phyloP scores from a whole-genome alignment of 768 basidiomycete genomes.

The Calocybe gangraenosa region DNA sequence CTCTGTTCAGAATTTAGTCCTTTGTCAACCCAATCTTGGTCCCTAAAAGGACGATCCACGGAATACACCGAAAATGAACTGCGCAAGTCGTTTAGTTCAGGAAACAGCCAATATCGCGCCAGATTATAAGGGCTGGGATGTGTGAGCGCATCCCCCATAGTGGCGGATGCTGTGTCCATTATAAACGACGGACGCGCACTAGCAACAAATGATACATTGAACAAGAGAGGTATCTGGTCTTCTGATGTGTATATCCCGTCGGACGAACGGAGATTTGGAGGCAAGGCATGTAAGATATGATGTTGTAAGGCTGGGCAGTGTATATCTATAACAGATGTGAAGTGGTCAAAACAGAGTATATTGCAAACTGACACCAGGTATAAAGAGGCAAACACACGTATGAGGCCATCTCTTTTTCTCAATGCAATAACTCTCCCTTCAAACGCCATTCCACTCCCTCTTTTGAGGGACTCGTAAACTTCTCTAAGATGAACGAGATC shows the following conservation, averaged over 20 bases:
- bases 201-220: conserved; percentile 47
- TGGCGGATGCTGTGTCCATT: conserved; percentile 37
- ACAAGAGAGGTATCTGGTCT: conserved; percentile 34
- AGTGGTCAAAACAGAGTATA: no score
- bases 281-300: conserved; percentile 34
- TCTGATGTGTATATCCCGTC: conserved; percentile 22
- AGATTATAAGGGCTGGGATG: conserved; percentile 21
- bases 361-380: no score
- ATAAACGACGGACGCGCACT: conserved; percentile 36
- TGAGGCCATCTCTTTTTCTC: conserved; percentile 42
- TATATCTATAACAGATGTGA: conserved; percentile 25
- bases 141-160: conserved; percentile 23
- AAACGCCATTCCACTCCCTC: conserved; percentile 36
- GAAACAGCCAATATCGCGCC: conserved; percentile 43
- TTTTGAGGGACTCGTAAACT: conserved; percentile 25
- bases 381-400: conserved; percentile 32
- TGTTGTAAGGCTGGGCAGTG: conserved; percentile 33
- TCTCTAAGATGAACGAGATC: conserved; percentile 43
- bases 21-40: conserved; percentile 38
- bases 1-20: conserved; percentile 45
- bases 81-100: conserved; percentile 28
- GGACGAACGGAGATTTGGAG: conserved; percentile 14
- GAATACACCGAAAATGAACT: conserved; percentile 16
- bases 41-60: conserved; percentile 22
- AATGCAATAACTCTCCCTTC: conserved; percentile 40